A percentile compares a stretch with the other conserved stretches of the same genome.
phyloP scores from a whole-genome alignment of 2,329 filamentous ascomycete genomes.

The Mycocentrospora acerina region DNA sequence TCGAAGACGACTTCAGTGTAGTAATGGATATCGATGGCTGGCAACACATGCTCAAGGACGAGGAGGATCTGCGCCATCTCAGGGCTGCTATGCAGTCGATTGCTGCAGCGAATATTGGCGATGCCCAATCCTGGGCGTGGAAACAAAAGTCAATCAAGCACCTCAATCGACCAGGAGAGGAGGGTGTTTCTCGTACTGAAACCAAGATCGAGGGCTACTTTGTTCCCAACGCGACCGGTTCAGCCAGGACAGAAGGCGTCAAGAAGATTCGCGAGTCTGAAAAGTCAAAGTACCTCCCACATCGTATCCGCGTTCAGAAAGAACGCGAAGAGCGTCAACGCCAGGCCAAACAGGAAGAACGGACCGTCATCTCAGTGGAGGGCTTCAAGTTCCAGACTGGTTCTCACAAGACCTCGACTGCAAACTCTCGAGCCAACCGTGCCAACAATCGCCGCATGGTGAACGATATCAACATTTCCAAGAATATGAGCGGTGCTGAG shows the following conservation, averaged over 20 bases:
- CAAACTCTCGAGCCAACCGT: constrained; percentile 88
- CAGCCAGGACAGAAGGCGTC: constrained; percentile 86
- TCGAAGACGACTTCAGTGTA: constrained; percentile 65
- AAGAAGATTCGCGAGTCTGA: constrained; percentile 96
- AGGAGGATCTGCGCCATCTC: constrained; percentile 64
- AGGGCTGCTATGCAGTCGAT: constrained; percentile 53
- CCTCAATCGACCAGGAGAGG: constrained; percentile 61
- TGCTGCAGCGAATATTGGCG: constrained; percentile 53
- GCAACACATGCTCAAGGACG: constrained; percentile 68
- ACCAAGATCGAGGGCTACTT: constrained; percentile 69
- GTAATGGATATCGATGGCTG: constrained; percentile 71
- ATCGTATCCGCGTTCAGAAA: constrained; percentile 94
- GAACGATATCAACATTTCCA: constrained; percentile 93
- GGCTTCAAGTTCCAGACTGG: constrained; percentile 62
- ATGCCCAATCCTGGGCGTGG: constrained; percentile 67
- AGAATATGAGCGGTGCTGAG: constrained; percentile 68
- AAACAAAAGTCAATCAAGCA: constrained; percentile 72
- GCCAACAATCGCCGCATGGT: constrained; percentile 94
- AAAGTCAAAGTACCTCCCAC: constrained; percentile 96
- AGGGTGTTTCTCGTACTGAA: constrained; percentile 55
- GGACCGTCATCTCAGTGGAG: constrained; percentile 33
- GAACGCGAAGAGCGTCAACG: constrained; percentile 88
- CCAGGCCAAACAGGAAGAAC: constrained; percentile 64
- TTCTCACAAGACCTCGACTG: constrained; percentile 80
- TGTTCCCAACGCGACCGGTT: constrained; percentile 80